Base-by-base conservation (phyloP, 2,329 filamentous ascomycete genomes). In the Mycocentrospora acerina region DNA sequence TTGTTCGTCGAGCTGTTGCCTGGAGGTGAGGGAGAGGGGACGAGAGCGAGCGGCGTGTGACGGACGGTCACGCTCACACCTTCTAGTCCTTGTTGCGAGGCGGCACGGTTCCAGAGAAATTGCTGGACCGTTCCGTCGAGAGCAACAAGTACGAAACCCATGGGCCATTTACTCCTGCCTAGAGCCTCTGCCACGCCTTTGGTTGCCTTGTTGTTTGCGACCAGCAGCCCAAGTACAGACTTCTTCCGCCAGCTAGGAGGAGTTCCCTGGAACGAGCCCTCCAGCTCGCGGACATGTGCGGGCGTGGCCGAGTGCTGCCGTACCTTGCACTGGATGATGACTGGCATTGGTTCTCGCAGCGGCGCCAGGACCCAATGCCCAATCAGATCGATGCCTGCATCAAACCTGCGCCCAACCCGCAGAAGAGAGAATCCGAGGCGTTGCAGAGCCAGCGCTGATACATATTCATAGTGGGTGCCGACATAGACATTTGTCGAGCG, bases 401-500 rank as follows among this genome's bases (percentile, higher is more conserved):
- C 87, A 1, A 78, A 80, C 3, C 72, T 69, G 24, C 83, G 79
- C 18, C 87, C 88, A 2, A 85, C 75, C 22, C 86, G 79, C 31
- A 71, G 72, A 24, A 90, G 73, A 15, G 70, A 66, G 69, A 91
- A 86, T 37, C 83, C 82, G 35, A 86, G 77, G 2, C 69, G 67
- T 3, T 74, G 56, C 0, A 91, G 75, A 1, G 78, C 68, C 4
- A 67, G 60, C 5, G 78, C 76, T 3, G 82, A 78, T 0, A 73
- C 81, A 70, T 91, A 91, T 65, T 93, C 88, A 69, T 87, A 91
- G 61, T 79, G 79, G 0, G 86, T 91, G 49, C 88, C 88, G 28
- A 82, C 71, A 60, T 82, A 90, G 29, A 81, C 75, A 0, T 80
- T 81, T 12, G 78, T 81, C 4, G 63, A 68, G 1, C 71, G 64